Percentiles rank a stretch among this genome's conserved stretches.
phyloP scores from a whole-genome alignment of 495 filamentous ascomycete genomes.

The Recurvomyces mirabilis region DNA sequence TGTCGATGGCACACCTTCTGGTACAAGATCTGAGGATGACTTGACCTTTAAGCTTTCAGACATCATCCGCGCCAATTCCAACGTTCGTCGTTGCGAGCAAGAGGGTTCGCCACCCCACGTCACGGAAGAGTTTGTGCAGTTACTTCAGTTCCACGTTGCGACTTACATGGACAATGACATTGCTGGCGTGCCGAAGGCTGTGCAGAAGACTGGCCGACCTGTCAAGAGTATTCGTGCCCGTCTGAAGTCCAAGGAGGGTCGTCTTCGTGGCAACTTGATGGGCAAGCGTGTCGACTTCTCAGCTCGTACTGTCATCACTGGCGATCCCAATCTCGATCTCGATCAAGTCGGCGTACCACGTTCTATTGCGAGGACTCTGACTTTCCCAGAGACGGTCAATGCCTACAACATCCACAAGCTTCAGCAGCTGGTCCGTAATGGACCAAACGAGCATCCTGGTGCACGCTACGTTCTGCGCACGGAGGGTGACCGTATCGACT shows the following conservation, averaged over 20 bases:
- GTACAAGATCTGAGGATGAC: conserved; percentile 90
- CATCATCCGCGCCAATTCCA: conserved; percentile 94
- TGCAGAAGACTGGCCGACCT: conserved; percentile 91
- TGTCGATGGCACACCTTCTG: conserved; percentile 78
- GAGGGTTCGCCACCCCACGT: conserved; percentile 88
- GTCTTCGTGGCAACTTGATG: conserved; percentile 96
- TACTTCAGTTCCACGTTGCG: conserved; percentile 96
- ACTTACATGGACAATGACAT: conserved; percentile 99
- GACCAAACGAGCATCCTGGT: conserved; percentile 87
- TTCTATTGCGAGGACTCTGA: conserved; percentile 78
- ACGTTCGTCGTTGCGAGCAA: conserved; percentile 73
- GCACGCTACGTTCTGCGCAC: conserved; percentile 90
- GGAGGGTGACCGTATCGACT: conserved; percentile 84
- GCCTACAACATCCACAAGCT: conserved; percentile 94
- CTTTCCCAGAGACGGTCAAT: conserved; percentile 94
- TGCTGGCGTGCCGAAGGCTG: conserved; percentile 84
- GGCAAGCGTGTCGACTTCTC: conserved; percentile 99
- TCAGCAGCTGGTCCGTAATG: conserved; percentile 77
- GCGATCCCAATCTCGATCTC: conserved; percentile 88
- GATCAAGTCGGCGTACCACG: conserved; percentile 93
- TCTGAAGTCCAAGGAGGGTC: conserved; percentile 96
- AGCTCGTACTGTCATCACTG: conserved; percentile 97
- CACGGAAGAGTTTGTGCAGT: conserved; percentile 71
- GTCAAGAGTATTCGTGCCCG: conserved; percentile 94
- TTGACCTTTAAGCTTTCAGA: conserved; percentile 97